Conservation (phyloP, 2,329 filamentous ascomycete genomes). For the Biscogniauxia mediterranea region DNA sequence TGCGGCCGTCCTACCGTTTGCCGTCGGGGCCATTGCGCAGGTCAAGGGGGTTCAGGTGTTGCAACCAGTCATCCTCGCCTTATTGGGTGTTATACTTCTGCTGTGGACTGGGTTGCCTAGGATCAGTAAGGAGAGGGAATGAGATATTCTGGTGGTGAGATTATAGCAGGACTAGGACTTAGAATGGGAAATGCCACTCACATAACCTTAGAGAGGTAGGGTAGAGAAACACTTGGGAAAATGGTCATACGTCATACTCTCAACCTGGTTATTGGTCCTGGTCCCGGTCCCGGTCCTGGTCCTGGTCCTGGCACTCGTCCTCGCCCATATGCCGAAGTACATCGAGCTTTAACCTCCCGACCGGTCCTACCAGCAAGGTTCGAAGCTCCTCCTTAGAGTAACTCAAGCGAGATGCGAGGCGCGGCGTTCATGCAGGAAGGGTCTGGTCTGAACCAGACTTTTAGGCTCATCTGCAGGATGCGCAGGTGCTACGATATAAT, state of each 20-base stretch:
- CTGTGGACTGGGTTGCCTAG: conserved; percentile 48
- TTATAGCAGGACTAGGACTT: too few species aligned
- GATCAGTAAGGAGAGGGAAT: conserved; percentile 41
- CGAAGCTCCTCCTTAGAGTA: neutral
- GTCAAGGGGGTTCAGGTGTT: conserved; percentile 53
- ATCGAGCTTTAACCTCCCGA: neutral
- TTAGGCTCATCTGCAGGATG: neutral
- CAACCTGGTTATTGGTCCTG: too few species aligned
- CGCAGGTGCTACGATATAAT: neutral
- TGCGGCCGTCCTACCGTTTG: conserved; percentile 64
- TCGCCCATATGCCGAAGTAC: neutral
- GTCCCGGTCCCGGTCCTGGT: too few species aligned
- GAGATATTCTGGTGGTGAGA: conserved; percentile 1
- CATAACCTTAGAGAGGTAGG: too few species aligned
- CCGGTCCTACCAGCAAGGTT: neutral
- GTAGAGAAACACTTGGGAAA: too few species aligned
- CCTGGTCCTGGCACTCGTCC: too few species aligned
- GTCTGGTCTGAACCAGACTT: neutral
- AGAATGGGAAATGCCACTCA: too few species aligned
- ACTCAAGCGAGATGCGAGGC: neutral
- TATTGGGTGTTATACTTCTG: conserved; percentile 43
- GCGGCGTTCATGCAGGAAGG: neutral
- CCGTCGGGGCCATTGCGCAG: conserved; percentile 64
- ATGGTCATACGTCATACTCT: too few species aligned
- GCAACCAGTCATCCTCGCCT: conserved; percentile 54